Evolutionary conservation across 2,329 filamentous ascomycete genomes (phyloP), one percentile per base, ranked within the genome.

Genomic region (Hymenoscyphus occultus): DNA sequence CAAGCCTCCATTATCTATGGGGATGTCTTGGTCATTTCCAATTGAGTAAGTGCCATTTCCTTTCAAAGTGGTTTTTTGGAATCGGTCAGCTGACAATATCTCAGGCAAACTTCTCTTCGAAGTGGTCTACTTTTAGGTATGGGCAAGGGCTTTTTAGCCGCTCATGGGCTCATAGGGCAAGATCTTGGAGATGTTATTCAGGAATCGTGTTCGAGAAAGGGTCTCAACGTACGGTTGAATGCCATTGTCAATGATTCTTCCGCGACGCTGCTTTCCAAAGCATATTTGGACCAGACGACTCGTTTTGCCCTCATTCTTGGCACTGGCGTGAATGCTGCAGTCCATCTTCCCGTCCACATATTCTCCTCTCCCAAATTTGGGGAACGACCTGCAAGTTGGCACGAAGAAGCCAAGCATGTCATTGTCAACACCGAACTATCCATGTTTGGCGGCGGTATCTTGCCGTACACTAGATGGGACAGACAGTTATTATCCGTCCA

Each of bases 21-120:
- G 86, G 0, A 75, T 90, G 67, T 85, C 87, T 5, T 90, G 87
- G 86, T 90, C 87, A 65, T 90, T 90, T 70, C 87, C 87, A 32
- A 86, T 90, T 56, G 84, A 90, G 86, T 89, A 79, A 74, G 85
- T 80, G 6, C 35, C 9, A 35, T 35, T 39, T 42, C 67, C 32
- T 31, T 57, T 59, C 39, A 35, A 5, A 39, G 60, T 7, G 22
- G 42, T 13, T 42, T 19, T 9, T 28, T 6, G 61, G 4, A 59
- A 48, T n/a, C 58, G 56, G 59, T 72, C 69, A 71, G 71, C 74
- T 76, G 70, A 71, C 22, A 63, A 13, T 31, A 45, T n/a, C 61
- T 39, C 32, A 88, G 86, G 69, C 87, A 90, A 83, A 87, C 85
- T 13, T 88, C 86, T 2, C 77, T 87, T 39, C 82, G 82, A 59